Conservation (phyloP, 306 rosid genomes). For the Prosopis cineraria region DNA sequence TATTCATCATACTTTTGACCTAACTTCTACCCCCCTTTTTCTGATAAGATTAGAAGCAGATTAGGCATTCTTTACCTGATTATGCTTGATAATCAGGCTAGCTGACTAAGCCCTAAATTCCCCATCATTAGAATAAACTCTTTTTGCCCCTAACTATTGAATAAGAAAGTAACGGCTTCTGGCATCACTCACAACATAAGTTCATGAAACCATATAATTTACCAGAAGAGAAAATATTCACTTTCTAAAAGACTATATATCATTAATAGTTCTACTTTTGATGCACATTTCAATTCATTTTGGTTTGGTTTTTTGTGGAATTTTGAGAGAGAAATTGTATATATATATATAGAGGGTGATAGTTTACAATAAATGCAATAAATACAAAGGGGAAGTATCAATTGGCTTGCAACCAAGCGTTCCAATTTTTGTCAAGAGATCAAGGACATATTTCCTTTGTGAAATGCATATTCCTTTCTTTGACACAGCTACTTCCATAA, state of each 20-base stretch:
- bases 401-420: too few relatives aligned
- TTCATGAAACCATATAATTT: background rate
- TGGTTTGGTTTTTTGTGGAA: too few relatives aligned
- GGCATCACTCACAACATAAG: background rate
- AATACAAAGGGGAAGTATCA: too few relatives aligned
- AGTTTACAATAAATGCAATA: too few relatives aligned
- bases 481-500: too few relatives aligned
- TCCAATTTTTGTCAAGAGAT: too few relatives aligned
- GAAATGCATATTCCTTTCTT: too few relatives aligned
- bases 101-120: background rate
- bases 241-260: background rate
- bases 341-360: too few relatives aligned
- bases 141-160: background rate
- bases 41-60: background rate
- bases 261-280: background rate
- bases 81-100: background rate
- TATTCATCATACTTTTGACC: background rate
- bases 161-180: background rate
- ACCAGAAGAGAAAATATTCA: background rate
- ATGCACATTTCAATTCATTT: background rate
- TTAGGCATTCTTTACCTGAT: background rate
- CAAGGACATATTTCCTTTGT: too few relatives aligned
- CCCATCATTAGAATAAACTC: background rate
- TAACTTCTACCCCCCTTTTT: background rate
- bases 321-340: too few relatives aligned